Evolutionary conservation across 805 yeast genomes (phyloP).

Genomic region (Wickerhamomyces kurtzmanii): DNA sequence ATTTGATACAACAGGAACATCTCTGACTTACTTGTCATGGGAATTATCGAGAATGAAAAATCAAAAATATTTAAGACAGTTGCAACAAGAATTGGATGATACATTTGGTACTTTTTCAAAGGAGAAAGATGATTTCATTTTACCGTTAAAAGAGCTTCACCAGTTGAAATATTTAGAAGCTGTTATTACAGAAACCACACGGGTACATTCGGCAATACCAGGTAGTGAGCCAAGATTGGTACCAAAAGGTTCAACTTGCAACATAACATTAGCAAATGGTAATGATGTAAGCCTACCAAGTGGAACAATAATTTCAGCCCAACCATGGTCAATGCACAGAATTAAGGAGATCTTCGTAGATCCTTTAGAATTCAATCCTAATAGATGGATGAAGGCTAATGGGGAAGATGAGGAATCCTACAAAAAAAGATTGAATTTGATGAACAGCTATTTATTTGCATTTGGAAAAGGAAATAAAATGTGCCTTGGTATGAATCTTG

Average conservation of each 20-base stretch:
- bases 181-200: background rate
- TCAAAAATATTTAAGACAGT: background rate
- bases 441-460: background rate
- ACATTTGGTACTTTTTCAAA: background rate
- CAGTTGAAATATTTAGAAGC: background rate
- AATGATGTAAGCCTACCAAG: background rate
- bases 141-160: background rate
- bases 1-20: background rate
- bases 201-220: background rate
- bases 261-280: background rate
- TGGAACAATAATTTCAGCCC: background rate
- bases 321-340: conserved; percentile 1
- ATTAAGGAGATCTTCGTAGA: background rate
- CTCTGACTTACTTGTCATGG: background rate
- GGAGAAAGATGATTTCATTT: too few species aligned
- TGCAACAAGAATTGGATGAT: background rate
- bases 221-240: background rate
- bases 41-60: background rate
- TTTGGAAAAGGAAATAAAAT: background rate
- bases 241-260: background rate
- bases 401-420: background rate
- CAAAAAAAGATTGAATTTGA: background rate
- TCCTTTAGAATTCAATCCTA: background rate
- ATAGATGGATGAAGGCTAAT: background rate
- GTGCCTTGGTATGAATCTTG: background rate